Percentiles rank a stretch among this genome's conserved stretches.
Conservation (phyloP, 345 rosid genomes). For the Eutrema japonicum region DNA sequence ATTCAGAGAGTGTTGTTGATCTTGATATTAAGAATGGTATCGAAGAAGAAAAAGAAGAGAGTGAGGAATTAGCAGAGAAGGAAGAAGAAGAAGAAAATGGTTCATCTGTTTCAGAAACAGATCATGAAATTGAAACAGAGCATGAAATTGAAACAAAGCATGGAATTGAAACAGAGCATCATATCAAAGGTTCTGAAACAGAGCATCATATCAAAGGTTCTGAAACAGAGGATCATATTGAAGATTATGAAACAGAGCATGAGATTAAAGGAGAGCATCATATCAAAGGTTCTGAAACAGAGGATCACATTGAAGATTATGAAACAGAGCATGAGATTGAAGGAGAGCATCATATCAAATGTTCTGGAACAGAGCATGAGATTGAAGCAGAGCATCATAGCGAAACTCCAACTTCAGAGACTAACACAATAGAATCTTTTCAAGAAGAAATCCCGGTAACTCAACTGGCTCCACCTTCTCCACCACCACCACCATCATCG, state of each 20-base stretch:
- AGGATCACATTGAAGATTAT: background rate
- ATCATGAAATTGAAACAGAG: background rate
- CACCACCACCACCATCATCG: constrained; percentile 42
- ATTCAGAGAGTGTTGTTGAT: constrained; percentile 27
- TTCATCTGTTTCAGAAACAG: constrained; percentile 17
- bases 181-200: background rate
- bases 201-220: background rate
- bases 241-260: background rate
- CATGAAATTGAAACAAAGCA: background rate
- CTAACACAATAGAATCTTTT: constrained; percentile 5
- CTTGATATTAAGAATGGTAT: constrained; percentile 38
- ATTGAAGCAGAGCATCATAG: constrained; percentile 18
- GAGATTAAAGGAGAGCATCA: background rate
- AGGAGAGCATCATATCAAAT: background rate
- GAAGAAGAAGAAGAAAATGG: background rate
- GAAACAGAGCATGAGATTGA: background rate
- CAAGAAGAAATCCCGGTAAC: background rate
- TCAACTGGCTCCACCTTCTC: constrained; percentile 40
- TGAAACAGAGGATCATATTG: constrained; percentile 7
- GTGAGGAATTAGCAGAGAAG: background rate
- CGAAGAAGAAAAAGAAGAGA: constrained; percentile 38
- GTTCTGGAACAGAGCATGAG: constrained; percentile 1
- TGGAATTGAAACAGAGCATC: constrained; percentile 1
- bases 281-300: background rate
- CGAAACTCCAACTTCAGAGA: constrained; percentile 12